Conservation (phyloP, 305 asterid species). For the Solanum aculeatissimum region DNA sequence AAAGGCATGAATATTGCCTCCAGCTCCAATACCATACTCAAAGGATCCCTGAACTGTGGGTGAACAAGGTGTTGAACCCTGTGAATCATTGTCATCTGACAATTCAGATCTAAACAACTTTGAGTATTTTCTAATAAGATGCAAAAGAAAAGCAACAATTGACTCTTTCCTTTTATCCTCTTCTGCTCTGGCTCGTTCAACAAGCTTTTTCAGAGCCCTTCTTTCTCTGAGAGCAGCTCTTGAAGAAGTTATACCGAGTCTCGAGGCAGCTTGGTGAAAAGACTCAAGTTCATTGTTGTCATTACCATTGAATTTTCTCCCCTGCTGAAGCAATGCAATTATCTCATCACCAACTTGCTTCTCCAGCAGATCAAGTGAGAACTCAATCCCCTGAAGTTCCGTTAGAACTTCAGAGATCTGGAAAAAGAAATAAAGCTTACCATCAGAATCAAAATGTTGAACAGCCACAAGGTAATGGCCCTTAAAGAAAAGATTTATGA, state of each 20-base stretch:
- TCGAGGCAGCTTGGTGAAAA: conserved; percentile 86
- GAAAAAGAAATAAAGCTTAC: conserved; percentile 9
- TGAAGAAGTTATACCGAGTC: conserved; percentile 84
- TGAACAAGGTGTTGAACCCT: conserved; percentile 98
- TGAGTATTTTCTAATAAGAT: conserved; percentile 89
- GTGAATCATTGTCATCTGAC: conserved; percentile 96
- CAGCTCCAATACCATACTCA: conserved; percentile 45
- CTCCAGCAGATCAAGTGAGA: conserved; percentile 74
- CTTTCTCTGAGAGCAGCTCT: conserved; percentile 97
- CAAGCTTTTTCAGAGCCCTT: conserved; percentile 85
- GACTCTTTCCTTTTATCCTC: conserved; percentile 98
- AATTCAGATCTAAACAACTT: conserved; percentile 84
- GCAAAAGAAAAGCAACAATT: conserved; percentile 78
- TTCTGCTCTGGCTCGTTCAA: conserved; percentile 87
- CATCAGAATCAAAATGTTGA: conserved; percentile 7
- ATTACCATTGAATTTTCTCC: conserved; percentile 59
- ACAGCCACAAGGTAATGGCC: neutral
- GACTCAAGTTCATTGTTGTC: conserved; percentile 86
- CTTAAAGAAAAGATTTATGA: neutral
- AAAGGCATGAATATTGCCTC: conserved; percentile 45
- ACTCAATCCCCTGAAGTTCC: conserved; percentile 67
- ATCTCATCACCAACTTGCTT: conserved; percentile 89
- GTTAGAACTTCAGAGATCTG: conserved; percentile 72
- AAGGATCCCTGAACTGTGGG: conserved; percentile 74
- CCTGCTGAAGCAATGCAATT: conserved; percentile 85